Base-by-base conservation (phyloP, 257 asterid species). In the Przewalskia tangutica region DNA sequence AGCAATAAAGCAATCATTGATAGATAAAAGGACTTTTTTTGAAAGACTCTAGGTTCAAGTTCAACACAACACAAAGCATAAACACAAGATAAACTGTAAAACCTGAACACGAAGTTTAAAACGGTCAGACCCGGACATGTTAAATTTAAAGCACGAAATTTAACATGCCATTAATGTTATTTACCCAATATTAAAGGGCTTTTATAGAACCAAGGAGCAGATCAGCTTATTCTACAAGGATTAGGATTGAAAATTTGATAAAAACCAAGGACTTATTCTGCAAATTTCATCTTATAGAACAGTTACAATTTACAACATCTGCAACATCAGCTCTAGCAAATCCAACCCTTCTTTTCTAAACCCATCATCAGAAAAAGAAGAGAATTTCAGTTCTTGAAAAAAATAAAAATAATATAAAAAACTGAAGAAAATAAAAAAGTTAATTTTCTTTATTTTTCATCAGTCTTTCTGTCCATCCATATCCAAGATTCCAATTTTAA, bases 301-400 rank as follows among this genome's bases (percentile, higher is more conserved):
- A 42, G 1, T 27, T 27, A 27, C n/a, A n/a, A 81, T 77, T 81
- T 34, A 64, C 58, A 88, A 88, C 86, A 88, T 90, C 92, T 89
- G 86, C 88, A 77, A 84, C 91, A 86, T 85, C 88, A 86, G 81
- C 86, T 83, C 85, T 84, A 77, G 60, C 79, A 73, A 73, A 73
- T 48, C 79, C 60, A 73, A 85, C 82, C 85, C 88, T 58, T 42
- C 36, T 42, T 46, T 62, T 50, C 34, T 71, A 46, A 71, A 71
- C 11, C 58, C 58, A 71, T 70, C 63, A 34, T 62, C 87, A 85
- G 88, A 82, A 67, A 83, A 81, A 73, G 82, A 70, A 71, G 88
- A 85, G 86, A 83, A 82, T 85, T 85, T 85, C 88, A 84, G 85
- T 86, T 82, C 86, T 51, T 88, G 88, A 85, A 80, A 85, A 36